These are phyloP conservation scores for Pythium brachiatum DNA, from an alignment of 352 stramenopile species.

Conservation along the genomic window DNA sequence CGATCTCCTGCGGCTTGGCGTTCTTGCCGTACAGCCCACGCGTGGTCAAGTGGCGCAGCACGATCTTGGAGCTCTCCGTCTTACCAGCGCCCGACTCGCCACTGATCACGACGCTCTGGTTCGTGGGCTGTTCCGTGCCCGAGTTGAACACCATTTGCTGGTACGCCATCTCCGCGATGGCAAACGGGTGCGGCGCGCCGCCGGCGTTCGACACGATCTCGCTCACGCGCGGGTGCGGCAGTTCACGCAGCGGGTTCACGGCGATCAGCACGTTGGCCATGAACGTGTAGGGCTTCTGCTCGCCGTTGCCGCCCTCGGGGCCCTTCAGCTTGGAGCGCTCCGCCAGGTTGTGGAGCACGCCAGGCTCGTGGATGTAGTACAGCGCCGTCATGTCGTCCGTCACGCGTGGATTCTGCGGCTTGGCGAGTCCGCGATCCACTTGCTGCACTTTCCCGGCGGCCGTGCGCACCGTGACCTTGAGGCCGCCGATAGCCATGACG, in stretches of 20 bases:
- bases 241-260: constrained; percentile 87
- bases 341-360: constrained; percentile 95
- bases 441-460: constrained; percentile 83
- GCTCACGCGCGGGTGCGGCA: constrained; percentile 77
- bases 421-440: constrained; percentile 68
- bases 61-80: constrained; percentile 90
- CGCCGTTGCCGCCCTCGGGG: constrained; percentile 42
- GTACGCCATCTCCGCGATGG: constrained; percentile 89
- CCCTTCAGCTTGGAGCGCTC: constrained; percentile 87
- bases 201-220: constrained; percentile 73
- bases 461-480: constrained; percentile 86
- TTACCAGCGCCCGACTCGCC: constrained; percentile 88
- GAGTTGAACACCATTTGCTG: constrained; percentile 91
- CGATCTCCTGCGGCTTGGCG: constrained; percentile 70
- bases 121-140: constrained; percentile 79
- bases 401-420: constrained; percentile 80
- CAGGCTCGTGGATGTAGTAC: constrained; percentile 93
- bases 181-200: constrained; percentile 80
- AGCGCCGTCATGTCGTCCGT: constrained; percentile 94
- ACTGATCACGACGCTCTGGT: constrained; percentile 86
- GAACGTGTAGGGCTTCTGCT: constrained; percentile 90
- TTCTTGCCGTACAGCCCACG: constrained; percentile 86
- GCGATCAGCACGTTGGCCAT: constrained; percentile 93
- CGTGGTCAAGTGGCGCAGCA: constrained; percentile 86
- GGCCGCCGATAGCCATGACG: constrained; percentile 82